Conservation (phyloP, 306 rosid genomes). For the Canavalia gladiata region DNA sequence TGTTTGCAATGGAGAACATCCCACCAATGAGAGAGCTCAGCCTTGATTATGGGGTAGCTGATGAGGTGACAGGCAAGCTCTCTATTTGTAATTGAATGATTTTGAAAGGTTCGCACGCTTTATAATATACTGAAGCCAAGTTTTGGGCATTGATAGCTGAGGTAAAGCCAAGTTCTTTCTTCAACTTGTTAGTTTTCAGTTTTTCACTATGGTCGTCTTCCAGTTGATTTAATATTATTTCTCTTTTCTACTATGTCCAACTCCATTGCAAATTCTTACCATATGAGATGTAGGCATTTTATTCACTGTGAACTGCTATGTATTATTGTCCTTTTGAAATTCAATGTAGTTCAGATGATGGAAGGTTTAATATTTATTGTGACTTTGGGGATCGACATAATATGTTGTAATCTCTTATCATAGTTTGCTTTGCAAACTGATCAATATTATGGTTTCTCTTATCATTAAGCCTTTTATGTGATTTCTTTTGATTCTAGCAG, state of each 20-base stretch:
- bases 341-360: constrained; percentile 3
- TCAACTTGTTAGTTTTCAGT: constrained; percentile 14
- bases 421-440: constrained; percentile 5
- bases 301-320: constrained; percentile 23
- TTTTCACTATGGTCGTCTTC: background rate
- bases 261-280: constrained; percentile 19
- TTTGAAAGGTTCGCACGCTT: constrained; percentile 49
- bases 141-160: constrained; percentile 50
- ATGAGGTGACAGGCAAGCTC: constrained; percentile 74
- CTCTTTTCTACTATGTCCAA: constrained; percentile 16
- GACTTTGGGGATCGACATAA: constrained; percentile 5
- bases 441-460: constrained; percentile 36
- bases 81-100: constrained; percentile 75
- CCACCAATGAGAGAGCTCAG: constrained; percentile 99
- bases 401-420: constrained; percentile 12
- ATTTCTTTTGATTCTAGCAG: constrained; percentile 24
- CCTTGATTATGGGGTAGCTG: constrained; percentile 95
- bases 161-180: constrained; percentile 55
- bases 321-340: constrained; percentile 14
- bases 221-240: background rate
- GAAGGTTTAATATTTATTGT: constrained; percentile 33
- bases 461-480: background rate
- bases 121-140: constrained; percentile 53
- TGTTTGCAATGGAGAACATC: constrained; percentile 94
- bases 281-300: background rate